phyloP scores from a whole-genome alignment of 78 protist species.

The Pigoraptor vietnamica region DNA sequence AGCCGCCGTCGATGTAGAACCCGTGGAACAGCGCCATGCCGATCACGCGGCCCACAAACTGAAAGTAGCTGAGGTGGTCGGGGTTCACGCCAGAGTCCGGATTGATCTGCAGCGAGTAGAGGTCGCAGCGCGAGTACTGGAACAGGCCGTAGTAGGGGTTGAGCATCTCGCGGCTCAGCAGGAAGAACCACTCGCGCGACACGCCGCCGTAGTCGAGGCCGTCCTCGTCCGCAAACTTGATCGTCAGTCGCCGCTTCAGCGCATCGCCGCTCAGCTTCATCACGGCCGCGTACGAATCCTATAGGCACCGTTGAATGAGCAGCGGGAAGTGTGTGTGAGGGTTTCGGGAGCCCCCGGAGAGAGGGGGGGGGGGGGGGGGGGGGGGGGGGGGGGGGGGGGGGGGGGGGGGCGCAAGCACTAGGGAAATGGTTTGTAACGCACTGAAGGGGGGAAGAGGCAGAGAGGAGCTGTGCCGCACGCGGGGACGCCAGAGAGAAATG shows the following conservation, averaged over 20 bases:
- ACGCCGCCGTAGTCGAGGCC: slow-evolving; percentile 75
- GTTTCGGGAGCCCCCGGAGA: too few relatives aligned
- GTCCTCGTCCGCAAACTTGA: slow-evolving; percentile 63
- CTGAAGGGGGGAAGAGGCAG: slow-evolving; percentile 12
- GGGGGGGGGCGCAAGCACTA: too few relatives aligned
- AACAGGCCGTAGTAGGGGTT: slow-evolving; percentile 73
- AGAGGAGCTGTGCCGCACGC: too few relatives aligned
- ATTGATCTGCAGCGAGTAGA: slow-evolving; percentile 50
- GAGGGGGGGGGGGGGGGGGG: too few relatives aligned
- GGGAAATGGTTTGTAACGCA: slow-evolving; percentile 4
- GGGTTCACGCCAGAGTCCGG: slow-evolving; percentile 53
- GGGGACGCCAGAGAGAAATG: too few relatives aligned
- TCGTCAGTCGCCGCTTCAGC: slow-evolving; percentile 33
- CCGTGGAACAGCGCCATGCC: slow-evolving; percentile 74
- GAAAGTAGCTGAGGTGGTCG: slow-evolving; percentile 66
- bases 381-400: too few relatives aligned
- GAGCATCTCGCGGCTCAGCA: slow-evolving; percentile 42
- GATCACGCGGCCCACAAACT: slow-evolving; percentile 56
- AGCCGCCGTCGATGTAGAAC: slow-evolving; percentile 41
- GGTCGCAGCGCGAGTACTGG: slow-evolving; percentile 30
- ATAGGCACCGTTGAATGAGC: too few relatives aligned
- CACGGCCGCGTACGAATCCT: background rate
- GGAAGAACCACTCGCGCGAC: slow-evolving; percentile 64
- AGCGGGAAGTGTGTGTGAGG: background rate
- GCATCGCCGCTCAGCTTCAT: slow-evolving; percentile 3